Evolutionary conservation across 108 stramenopile genomes (phyloP), one percentile per base, ranked within the genome.

Genomic region (Fistulifera solaris): DNA sequence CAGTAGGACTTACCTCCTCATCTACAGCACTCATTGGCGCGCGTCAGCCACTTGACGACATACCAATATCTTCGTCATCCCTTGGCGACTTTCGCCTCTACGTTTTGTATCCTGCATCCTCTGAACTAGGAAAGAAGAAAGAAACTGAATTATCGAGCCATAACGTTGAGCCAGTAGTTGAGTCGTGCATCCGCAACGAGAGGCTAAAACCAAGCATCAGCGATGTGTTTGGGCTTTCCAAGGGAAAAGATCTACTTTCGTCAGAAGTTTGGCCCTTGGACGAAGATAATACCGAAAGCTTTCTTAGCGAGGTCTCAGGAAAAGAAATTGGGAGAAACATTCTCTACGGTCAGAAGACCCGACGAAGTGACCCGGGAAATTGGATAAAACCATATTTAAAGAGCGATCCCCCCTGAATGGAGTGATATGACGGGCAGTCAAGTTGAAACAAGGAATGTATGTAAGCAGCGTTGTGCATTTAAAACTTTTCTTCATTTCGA

Each of bases 161-260:
- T 50, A 48, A 75, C 55, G 65, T 74, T 7, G 83, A 85, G 40
- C 87, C 83, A 21, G 81, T 89, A 10, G 76, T 85, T 12, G 87
- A 85, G 55, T 85, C 60, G 48, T 84, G 83, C 38, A 75, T 81
- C 68, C 70, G 85, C 60, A 83, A 83, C 68, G 78, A 89, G 53
- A 56, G 87, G 25, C 71, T 89, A 25, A 52, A 71, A 22, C 66
- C 74, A 19, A 69, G 55, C 43, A 62, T 72, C 2, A 35, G 40
- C 41, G 81, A 83, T 59, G 48, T 81, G 16, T 81, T 67, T 50
- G 80, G 75, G 43, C 42, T 89, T 22, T 66, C 68, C 5, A 80
- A 75, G 48, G 87, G 87, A 1, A 59, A 54, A 26, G 87, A 89
- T 56, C 57, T 89, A 21, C 68, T 89, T 0, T 80, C 78, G 6